Evolutionary conservation across 2,329 filamentous ascomycete genomes (phyloP), one percentile per base, ranked within the genome.

Genomic region (Paraphoma sp.): DNA sequence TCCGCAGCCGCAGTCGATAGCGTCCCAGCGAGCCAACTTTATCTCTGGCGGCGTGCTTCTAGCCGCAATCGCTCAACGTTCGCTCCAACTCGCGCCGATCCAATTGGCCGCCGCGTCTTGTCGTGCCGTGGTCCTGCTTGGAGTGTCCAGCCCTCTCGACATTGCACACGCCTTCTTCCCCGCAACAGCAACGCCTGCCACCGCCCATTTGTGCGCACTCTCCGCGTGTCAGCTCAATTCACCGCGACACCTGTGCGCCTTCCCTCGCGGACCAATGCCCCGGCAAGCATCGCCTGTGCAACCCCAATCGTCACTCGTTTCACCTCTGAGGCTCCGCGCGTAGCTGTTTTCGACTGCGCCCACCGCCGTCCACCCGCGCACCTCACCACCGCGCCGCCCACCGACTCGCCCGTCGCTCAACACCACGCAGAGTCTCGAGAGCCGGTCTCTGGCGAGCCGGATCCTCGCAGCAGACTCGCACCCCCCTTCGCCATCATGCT

Each of bases 401-500:
- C 45, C 8, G 36, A 52, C 58, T 50, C 54, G 45, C 47, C 48
- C 43, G n/a, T 55, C 53, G 45, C 52, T 53, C 63, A 59, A 53
- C 59, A 61, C 48, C 65, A 50, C 56, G 48, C 52, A 49, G 62
- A 63, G 60, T 69, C 64, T 58, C 59, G 62, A 64, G 65, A 67
- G 62, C 69, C 67, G 65, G 69, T 64, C 65, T 68, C 57, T 64
- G 64, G 68, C 66, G 69, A 68, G 62, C 71, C 66, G 68, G 54
- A 54, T 56, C 59, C 66, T 66, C 55, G 62, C 57, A 31, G 45
- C 53, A 51, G 61, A 61, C 68, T 65, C 57, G 53, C 44, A 54
- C 51, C 42, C 66, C 66, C 46, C 59, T 54, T 65, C 67, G 69
- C 72, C 81, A 87, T 80, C 81, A 92, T 96, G 87, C 83, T 98